Evolutionary conservation across 1,284 basidiomycete species (phyloP).

Genomic region (Porogramme epimiltina): DNA sequence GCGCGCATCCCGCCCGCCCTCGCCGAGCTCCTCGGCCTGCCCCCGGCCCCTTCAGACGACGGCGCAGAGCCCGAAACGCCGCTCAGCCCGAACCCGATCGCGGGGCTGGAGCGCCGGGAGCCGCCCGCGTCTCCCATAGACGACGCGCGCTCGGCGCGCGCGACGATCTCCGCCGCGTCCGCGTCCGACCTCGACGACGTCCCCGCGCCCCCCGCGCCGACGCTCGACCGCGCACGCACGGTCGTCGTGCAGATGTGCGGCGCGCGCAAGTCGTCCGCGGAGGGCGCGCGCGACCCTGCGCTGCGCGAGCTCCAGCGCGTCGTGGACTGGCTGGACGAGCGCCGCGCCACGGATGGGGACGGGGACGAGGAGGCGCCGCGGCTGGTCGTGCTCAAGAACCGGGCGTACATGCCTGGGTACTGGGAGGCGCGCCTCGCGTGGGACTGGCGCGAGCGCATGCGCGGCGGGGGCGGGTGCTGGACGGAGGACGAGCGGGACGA

Average conservation of each 20-base stretch:
- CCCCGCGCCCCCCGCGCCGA: neutral
- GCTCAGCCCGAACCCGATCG: too few species aligned
- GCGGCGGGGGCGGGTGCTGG: constrained; percentile 16
- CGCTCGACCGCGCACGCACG: constrained; percentile 5
- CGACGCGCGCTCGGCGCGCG: neutral
- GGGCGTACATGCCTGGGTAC: constrained; percentile 10
- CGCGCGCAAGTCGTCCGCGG: constrained; percentile 4
- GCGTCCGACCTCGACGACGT: neutral
- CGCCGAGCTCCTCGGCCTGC: constrained; percentile 14
- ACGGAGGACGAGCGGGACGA: constrained; percentile 14
- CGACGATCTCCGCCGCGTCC: neutral
- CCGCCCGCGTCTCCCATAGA: too few species aligned
- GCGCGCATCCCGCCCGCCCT: constrained; percentile 9
- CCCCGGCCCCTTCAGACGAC: neutral
- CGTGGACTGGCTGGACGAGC: constrained; percentile 1
- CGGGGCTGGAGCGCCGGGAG: neutral
- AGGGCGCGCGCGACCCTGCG: neutral
- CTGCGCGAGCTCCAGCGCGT: constrained; percentile 10
- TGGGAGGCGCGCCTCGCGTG: constrained; percentile 14
- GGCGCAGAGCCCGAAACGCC: neutral
- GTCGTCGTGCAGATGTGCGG: constrained; percentile 18
- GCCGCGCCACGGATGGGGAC: neutral
- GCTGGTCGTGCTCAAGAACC: constrained; percentile 5
- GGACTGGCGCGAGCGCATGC: constrained; percentile 19
- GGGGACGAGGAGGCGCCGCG: neutral